Evolutionary conservation across 2,329 filamentous ascomycete species (phyloP).

Genomic region (Acephala macrosclerotiorum): DNA sequence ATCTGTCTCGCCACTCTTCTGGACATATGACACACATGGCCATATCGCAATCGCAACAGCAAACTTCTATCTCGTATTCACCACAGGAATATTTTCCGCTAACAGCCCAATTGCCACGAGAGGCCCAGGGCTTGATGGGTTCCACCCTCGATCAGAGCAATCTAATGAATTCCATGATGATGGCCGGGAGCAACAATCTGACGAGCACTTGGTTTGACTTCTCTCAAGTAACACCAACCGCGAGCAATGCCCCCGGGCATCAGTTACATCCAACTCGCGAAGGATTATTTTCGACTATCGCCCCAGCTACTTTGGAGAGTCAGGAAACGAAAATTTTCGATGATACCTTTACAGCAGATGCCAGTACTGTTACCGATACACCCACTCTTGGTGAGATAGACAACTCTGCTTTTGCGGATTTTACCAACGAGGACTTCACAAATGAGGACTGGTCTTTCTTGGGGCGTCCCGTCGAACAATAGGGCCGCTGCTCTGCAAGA

Average conservation of each 20-base stretch:
- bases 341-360: constrained; percentile 19
- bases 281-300: constrained; percentile 35
- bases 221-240: constrained; percentile 20
- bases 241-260: constrained; percentile 23
- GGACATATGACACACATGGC: constrained; percentile 24
- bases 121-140: constrained; percentile 61
- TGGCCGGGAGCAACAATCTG: constrained; percentile 45
- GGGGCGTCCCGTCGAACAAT: too few species aligned
- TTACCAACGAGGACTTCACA: constrained; percentile 22
- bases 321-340: constrained; percentile 28
- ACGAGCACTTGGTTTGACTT: constrained; percentile 37
- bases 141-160: constrained; percentile 53
- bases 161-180: constrained; percentile 52
- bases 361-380: constrained; percentile 5
- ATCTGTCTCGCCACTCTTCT: constrained; percentile 27
- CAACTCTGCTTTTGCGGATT: constrained; percentile 24
- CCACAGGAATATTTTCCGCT: constrained; percentile 44
- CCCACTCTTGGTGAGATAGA: constrained; percentile 23
- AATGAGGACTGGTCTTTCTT: too few species aligned
- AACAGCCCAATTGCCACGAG: constrained; percentile 56
- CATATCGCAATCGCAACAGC: constrained; percentile 14
- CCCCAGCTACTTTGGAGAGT: constrained; percentile 19
- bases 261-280: constrained; percentile 23
- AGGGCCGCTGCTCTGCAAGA: too few species aligned
- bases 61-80: constrained; percentile 13